These are phyloP conservation scores for Vigna nakashimae DNA, from an alignment of 306 rosid genomes.

Conservation along the genomic window DNA sequence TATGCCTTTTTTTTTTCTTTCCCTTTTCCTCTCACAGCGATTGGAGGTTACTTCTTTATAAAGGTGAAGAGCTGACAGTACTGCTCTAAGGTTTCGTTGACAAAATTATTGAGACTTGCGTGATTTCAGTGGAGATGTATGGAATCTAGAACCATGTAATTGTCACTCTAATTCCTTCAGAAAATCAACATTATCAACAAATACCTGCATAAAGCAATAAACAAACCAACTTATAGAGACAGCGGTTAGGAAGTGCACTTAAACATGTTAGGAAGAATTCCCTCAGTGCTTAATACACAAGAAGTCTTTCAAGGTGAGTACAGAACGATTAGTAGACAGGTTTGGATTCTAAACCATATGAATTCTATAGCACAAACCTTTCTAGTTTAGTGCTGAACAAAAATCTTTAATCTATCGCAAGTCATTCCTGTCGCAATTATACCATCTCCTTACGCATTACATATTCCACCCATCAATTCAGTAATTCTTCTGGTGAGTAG, in stretches of 20 bases:
- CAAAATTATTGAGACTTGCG: slow-evolving; percentile 40
- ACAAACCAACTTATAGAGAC: slow-evolving; percentile 14
- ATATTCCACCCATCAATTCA: not conserved
- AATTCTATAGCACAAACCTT: not conserved
- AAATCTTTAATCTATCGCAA: slow-evolving; percentile 5
- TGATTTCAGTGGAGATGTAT: slow-evolving; percentile 39
- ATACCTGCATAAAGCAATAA: slow-evolving; percentile 54
- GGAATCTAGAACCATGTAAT: slow-evolving; percentile 37
- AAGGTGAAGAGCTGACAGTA: slow-evolving; percentile 41
- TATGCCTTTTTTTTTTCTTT: slow-evolving; percentile 28
- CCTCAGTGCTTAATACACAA: not conserved
- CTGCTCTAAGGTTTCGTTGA: slow-evolving; percentile 14
- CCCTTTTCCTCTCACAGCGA: slow-evolving; percentile 2
- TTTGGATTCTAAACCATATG: not conserved
- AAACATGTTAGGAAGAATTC: slow-evolving; percentile 4
- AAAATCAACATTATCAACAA: slow-evolving; percentile 75
- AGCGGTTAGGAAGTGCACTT: slow-evolving; percentile 1
- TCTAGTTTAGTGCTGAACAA: slow-evolving; percentile 15
- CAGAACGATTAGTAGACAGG: not conserved
- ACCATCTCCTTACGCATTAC: slow-evolving; percentile 3
- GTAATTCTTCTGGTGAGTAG: no score
- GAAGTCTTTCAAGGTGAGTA: not conserved
- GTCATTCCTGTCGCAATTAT: slow-evolving; percentile 8
- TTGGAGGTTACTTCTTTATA: slow-evolving; percentile 40
- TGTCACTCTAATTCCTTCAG: slow-evolving; percentile 70